Evolutionary conservation across 805 yeast species (phyloP).

Genomic region (Lipomyces sp.): DNA sequence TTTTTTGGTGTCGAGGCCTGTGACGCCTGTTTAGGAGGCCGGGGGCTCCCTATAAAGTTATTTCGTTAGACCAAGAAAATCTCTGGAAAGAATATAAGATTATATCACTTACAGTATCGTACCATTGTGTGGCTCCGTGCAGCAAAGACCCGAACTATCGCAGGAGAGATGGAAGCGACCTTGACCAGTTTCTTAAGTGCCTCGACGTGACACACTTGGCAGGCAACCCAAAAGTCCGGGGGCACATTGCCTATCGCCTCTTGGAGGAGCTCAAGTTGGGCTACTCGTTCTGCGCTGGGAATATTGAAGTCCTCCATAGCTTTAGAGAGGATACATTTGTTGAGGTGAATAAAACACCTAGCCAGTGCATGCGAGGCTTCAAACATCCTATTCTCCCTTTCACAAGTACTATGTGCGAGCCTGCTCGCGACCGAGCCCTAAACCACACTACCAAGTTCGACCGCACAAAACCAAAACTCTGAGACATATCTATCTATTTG

Average conservation of each 20-base stretch:
- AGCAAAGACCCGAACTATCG: background rate
- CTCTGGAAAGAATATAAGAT: background rate
- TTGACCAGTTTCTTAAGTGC: constrained; percentile 1
- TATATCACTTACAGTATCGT: background rate
- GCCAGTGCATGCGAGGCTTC: too few species aligned
- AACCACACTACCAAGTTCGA: too few species aligned
- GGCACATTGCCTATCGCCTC: constrained; percentile 2
- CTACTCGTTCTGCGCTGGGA: background rate
- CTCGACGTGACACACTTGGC: background rate
- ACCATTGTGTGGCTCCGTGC: background rate
- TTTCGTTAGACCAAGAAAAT: background rate
- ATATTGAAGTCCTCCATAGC: background rate
- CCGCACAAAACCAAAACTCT: too few species aligned
- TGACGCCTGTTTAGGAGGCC: background rate
- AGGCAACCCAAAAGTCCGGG: background rate
- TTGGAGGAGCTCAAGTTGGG: constrained; percentile 1
- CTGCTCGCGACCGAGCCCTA: too few species aligned
- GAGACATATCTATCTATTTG: too few species aligned
- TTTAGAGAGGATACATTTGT: background rate
- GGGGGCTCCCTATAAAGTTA: background rate
- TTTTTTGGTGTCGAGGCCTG: background rate
- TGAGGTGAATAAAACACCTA: background rate
- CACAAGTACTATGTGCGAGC: too few species aligned
- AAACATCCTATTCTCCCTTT: too few species aligned
- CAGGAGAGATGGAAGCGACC: background rate